Base-by-base conservation (phyloP, 1,284 basidiomycete species). In the Pseudozyma sp. region DNA sequence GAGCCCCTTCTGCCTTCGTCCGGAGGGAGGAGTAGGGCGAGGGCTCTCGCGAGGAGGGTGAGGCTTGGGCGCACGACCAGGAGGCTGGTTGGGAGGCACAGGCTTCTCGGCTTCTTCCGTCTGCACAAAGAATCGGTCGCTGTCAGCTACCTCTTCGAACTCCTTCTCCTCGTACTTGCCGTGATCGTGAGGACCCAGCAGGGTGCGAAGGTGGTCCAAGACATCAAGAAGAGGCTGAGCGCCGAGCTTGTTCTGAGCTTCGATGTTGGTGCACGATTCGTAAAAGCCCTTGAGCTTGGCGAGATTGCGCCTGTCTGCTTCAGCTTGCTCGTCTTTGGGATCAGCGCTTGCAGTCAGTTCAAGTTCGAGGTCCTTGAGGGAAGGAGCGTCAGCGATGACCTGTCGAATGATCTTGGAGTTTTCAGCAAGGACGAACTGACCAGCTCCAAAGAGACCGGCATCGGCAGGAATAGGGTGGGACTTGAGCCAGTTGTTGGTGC, bases 211-310 rank as follows among this genome's bases (percentile, higher is more conserved):
- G 49, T 86, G 81, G 16, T 86, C 77, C 42, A 87, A 70, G 4
- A 88, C 81, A 1, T 86, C 83, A 12, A 87, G 61, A 1, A 89
- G 75, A 0, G 88, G 88, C 56, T 84, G 69, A 38, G 85, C 54
- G 1, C 88, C 88, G 3, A 83, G 64, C 39, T 86, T 73, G 79
- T 89, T 86, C 69, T 88, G 85, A 10, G 71, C 58, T 34, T 86
- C 82, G 81, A 93, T 91, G 77, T 96, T 89, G 86, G 93, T 87
- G 86, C 96, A 99, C 18, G 93, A 93, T 16, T 87, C 81, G 85
- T 95, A 97, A 61, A 94, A 89, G 42, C 89, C 88, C 59, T 92
- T 90, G 63, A 99, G 88, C 86, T 96, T 96, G 70, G 86, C 87
- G 31, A 96, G 88, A 52, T 95, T 89, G 70, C 88, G 86, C 55